Conservation (phyloP, 345 rosid species). For the Salix suchowensis region DNA sequence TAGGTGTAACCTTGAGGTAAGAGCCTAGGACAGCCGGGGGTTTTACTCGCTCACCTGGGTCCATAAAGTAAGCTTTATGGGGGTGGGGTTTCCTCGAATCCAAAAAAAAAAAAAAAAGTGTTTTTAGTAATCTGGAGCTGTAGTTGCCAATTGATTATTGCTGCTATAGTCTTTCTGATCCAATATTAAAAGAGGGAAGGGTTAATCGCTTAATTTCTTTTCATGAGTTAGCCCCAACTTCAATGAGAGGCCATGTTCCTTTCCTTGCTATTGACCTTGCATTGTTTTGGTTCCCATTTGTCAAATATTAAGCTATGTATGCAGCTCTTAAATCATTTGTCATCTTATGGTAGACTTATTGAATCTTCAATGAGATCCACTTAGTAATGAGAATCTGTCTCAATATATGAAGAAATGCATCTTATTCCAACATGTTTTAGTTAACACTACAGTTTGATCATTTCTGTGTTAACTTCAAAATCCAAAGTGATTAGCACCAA, state of each 20-base stretch:
- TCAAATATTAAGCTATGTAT: background rate
- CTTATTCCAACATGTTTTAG: background rate
- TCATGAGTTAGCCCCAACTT: conserved; percentile 8
- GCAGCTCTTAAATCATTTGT: background rate
- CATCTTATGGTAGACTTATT: background rate
- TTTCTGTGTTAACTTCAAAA: background rate
- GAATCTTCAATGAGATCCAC: background rate
- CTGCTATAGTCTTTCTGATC: background rate
- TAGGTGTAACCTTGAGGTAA: background rate
- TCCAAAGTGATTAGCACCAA: background rate
- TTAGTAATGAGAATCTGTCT: no score
- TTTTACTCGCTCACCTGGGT: no score
- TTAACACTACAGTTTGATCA: background rate
- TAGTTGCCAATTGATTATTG: background rate
- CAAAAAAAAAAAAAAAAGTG: no score
- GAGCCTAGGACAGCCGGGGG: background rate
- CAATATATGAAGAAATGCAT: no score
- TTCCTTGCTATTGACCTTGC: conserved; percentile 7
- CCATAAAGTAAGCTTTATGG: no score
- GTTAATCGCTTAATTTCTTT: background rate
- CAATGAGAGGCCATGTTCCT: conserved; percentile 22
- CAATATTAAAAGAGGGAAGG: background rate
- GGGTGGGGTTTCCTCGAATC: no score
- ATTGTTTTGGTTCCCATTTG: conserved; percentile 12
- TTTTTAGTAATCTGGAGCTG: background rate